A percentile compares a stretch with the other conserved stretches of the same genome.
Evolutionary conservation across 495 filamentous ascomycete genomes (phyloP).

Genomic region (Aspergillus affinis): DNA sequence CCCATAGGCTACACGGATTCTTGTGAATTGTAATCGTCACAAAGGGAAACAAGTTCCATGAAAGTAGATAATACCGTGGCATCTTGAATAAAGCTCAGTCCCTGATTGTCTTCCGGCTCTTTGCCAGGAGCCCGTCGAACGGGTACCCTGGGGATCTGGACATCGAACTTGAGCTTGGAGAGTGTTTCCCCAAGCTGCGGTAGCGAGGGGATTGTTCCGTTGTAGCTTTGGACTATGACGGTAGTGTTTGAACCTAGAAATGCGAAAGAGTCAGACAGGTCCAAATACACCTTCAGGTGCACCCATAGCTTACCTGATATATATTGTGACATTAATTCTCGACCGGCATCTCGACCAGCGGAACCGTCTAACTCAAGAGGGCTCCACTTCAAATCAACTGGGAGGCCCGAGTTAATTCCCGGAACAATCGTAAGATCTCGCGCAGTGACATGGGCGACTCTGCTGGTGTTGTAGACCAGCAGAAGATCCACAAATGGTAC

Average conservation of each 20-base stretch:
- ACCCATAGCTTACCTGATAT: constrained; percentile 62
- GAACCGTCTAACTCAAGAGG: constrained; percentile 61
- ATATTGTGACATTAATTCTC: constrained; percentile 77
- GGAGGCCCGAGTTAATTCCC: constrained; percentile 71
- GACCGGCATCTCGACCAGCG: constrained; percentile 58
- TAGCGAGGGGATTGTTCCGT: constrained; percentile 67
- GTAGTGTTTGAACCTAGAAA: constrained; percentile 69
- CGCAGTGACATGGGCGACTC: constrained; percentile 71
- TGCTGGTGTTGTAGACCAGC: constrained; percentile 67
- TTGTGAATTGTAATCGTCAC: constrained; percentile 13
- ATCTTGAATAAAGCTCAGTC: constrained; percentile 73
- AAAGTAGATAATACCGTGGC: constrained; percentile 62
- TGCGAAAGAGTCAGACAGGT: constrained; percentile 2
- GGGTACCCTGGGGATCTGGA: constrained; percentile 66
- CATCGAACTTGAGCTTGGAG: constrained; percentile 61
- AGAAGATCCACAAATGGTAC: constrained; percentile 78
- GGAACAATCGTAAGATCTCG: constrained; percentile 57
- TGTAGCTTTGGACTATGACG: constrained; percentile 67
- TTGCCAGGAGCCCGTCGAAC: constrained; percentile 48
- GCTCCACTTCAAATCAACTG: constrained; percentile 71
- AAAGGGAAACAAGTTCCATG: constrained; percentile 20
- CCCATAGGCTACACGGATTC: constrained; percentile 5
- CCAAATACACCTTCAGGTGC: neutral
- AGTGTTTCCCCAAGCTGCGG: constrained; percentile 72
- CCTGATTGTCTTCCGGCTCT: constrained; percentile 39